phyloP scores from a whole-genome alignment of 1,284 basidiomycete species.

The Chalciporus sp. region DNA sequence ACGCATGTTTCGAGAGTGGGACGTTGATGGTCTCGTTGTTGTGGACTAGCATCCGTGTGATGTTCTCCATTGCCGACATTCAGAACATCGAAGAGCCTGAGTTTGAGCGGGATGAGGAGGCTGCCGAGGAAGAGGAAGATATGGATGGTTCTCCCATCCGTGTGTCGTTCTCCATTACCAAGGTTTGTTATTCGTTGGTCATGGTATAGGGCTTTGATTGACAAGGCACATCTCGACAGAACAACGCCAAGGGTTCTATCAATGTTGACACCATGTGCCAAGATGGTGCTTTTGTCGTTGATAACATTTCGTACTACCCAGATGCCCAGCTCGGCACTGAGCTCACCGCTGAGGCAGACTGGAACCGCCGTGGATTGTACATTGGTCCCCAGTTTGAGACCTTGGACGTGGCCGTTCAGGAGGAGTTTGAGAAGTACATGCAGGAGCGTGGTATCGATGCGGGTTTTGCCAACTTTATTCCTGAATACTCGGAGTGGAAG shows the following conservation, averaged over 20 bases:
- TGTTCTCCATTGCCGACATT: slow-evolving; percentile 85
- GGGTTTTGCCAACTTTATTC: slow-evolving; percentile 77
- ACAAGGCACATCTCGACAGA: slow-evolving; percentile 32
- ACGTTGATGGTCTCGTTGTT: neutral
- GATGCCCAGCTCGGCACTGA: slow-evolving; percentile 76
- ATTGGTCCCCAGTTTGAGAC: slow-evolving; percentile 95
- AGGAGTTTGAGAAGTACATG: slow-evolving; percentile 41
- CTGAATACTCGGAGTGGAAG: slow-evolving; percentile 85
- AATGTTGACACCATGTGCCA: slow-evolving; percentile 82
- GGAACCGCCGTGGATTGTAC: slow-evolving; percentile 89
- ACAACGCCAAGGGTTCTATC: slow-evolving; percentile 60
- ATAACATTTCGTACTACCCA: slow-evolving; percentile 88
- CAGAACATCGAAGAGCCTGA: slow-evolving; percentile 51
- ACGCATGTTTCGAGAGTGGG: neutral
- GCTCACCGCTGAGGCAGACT: slow-evolving; percentile 88
- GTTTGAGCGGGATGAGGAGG: slow-evolving; percentile 42
- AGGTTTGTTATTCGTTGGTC: slow-evolving; percentile 48
- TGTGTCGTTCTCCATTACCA: slow-evolving; percentile 81
- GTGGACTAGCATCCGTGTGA: slow-evolving; percentile 65
- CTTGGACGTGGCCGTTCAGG: slow-evolving; percentile 82
- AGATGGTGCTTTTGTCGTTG: slow-evolving; percentile 83
- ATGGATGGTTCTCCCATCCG: slow-evolving; percentile 67
- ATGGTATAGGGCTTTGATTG: neutral
- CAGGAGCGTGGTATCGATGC: slow-evolving; percentile 79
- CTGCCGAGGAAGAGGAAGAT: slow-evolving; percentile 43